Conservation (phyloP, 768 basidiomycete species). For the Pisolithus orientalis region DNA sequence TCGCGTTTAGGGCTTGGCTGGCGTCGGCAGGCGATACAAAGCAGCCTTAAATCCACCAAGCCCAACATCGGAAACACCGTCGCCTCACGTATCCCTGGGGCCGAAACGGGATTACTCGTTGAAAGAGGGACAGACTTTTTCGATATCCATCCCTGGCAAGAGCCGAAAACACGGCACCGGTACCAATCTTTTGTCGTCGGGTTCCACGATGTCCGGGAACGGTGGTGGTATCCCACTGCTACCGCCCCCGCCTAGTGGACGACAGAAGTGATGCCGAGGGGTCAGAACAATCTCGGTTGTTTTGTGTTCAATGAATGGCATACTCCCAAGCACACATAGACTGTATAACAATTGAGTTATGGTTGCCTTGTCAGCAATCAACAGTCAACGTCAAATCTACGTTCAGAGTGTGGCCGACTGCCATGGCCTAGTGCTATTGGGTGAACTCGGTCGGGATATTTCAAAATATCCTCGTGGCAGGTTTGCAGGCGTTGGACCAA, state of each 20-base stretch:
- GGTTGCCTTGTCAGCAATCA: too few species aligned
- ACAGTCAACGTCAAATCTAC: too few species aligned
- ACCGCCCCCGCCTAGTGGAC: conserved; percentile 73
- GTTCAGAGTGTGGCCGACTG: too few species aligned
- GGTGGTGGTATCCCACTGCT: conserved; percentile 56
- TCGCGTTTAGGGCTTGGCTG: not conserved
- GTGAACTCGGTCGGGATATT: too few species aligned
- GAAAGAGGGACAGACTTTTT: conserved; percentile 93
- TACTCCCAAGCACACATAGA: too few species aligned
- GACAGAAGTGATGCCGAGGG: conserved; percentile 29
- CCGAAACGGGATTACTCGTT: conserved; percentile 92
- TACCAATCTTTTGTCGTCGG: conserved; percentile 34
- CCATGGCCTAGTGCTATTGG: too few species aligned
- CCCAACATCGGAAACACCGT: conserved; percentile 37
- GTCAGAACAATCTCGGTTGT: not conserved
- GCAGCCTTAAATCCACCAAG: conserved; percentile 53
- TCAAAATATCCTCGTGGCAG: too few species aligned
- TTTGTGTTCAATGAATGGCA: not conserved
- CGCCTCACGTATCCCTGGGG: conserved; percentile 67
- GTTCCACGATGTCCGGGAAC: conserved; percentile 18
- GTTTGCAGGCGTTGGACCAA: too few species aligned
- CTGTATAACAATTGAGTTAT: too few species aligned
- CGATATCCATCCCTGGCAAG: conserved; percentile 85
- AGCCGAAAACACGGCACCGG: conserved; percentile 32
- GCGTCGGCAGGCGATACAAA: conserved; percentile 46